Conservation (phyloP, 2,329 filamentous ascomycete species). For the Colletotrichum sp. region DNA sequence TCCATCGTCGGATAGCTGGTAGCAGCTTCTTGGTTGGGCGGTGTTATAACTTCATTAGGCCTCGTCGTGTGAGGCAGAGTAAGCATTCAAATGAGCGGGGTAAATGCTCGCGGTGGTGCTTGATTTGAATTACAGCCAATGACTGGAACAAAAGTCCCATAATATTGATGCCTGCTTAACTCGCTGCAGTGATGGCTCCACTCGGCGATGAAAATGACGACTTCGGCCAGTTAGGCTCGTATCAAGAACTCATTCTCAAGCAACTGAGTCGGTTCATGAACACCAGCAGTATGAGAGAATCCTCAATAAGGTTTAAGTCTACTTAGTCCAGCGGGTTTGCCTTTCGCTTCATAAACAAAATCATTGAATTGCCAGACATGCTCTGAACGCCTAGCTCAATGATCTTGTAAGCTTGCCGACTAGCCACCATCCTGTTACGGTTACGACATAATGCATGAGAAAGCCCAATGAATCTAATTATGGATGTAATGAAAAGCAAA, state of each 20-base stretch:
- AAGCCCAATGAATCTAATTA: too few relatives aligned
- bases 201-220: not conserved
- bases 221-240: not conserved
- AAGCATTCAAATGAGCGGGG: not conserved
- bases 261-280: accelerated
- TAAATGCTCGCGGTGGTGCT: not conserved
- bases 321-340: too few relatives aligned
- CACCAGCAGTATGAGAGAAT: too few relatives aligned
- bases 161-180: not conserved
- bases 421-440: not conserved
- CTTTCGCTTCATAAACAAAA: too few relatives aligned
- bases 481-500: too few relatives aligned
- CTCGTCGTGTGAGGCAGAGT: not conserved
- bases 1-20: not conserved
- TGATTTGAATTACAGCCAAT: not conserved
- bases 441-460: not conserved
- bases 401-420: not conserved
- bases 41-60: accelerated
- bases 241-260: not conserved
- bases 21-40: accelerated
- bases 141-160: not conserved
- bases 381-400: not conserved
- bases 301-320: too few relatives aligned
- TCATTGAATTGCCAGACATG: too few relatives aligned
- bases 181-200: accelerated